Percentiles rank a stretch among this genome's conserved stretches.
phyloP scores from a whole-genome alignment of 2,329 filamentous ascomycete genomes.

The Diaporthe eres region DNA sequence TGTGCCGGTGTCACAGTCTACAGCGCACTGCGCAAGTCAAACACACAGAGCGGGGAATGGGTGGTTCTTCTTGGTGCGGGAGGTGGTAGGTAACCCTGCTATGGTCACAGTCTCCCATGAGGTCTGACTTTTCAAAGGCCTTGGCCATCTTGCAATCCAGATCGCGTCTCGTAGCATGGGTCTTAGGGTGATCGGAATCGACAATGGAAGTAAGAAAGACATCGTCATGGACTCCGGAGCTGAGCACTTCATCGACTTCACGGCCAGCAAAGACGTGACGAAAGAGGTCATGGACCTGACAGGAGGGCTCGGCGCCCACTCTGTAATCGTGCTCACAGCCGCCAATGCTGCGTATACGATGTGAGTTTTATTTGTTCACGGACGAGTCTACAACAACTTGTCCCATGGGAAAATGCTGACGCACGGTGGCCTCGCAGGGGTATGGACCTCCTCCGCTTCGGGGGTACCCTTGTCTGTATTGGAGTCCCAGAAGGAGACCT shows the following conservation, averaged over 20 bases:
- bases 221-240: constrained; percentile 66
- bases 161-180: constrained; percentile 39
- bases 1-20: constrained; percentile 74
- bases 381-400: too few species aligned
- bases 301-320: constrained; percentile 70
- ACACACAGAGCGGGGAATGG: constrained; percentile 71
- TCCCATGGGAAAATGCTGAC: not conserved
- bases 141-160: constrained; percentile 37
- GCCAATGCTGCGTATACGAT: constrained; percentile 62
- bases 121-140: constrained; percentile 44
- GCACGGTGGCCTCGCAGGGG: constrained; percentile 53
- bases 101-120: constrained; percentile 65
- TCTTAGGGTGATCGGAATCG: constrained; percentile 41
- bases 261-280: constrained; percentile 52
- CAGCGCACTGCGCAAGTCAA: constrained; percentile 72
- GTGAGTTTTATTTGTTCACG: not conserved
- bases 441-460: constrained; percentile 61
- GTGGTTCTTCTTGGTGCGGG: constrained; percentile 73
- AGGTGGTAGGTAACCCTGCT: constrained; percentile 74
- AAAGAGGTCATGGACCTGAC: constrained; percentile 71
- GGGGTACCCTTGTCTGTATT: constrained; percentile 65
- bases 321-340: constrained; percentile 70
- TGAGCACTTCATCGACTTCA: constrained; percentile 76
- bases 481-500: constrained; percentile 63
- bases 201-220: constrained; percentile 41